These are phyloP conservation scores for Backusella psychrophila DNA, from an alignment of 192 early-diverging fungal species.

Conservation along the genomic window DNA sequence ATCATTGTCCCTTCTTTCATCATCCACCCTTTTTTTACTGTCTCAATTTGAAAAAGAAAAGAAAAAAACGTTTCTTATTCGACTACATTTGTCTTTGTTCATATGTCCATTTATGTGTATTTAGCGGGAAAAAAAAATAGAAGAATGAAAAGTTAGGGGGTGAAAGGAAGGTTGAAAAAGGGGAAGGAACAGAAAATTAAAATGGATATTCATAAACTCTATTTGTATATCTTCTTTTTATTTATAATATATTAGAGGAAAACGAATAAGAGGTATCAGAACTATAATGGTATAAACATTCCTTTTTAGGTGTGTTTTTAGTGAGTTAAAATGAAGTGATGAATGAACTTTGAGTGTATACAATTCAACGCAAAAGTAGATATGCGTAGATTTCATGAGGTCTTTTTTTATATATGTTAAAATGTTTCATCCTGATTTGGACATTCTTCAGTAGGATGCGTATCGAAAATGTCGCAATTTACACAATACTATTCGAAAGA, in stretches of 20 bases:
- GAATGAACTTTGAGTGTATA: background rate
- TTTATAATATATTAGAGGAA: background rate
- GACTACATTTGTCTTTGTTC: background rate
- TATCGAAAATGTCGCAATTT: slow-evolving; percentile 69
- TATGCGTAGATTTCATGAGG: background rate
- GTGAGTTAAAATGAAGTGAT: background rate
- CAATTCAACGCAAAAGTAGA: background rate
- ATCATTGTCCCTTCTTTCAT: background rate
- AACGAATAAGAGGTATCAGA: background rate
- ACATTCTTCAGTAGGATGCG: slow-evolving; percentile 69
- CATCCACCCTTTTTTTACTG: background rate
- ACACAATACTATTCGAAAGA: slow-evolving; percentile 58
- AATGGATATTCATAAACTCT: background rate
- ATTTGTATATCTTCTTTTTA: background rate
- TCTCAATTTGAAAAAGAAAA: background rate
- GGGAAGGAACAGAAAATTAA: background rate
- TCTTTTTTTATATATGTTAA: slow-evolving; percentile 24
- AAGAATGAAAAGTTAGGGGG: background rate
- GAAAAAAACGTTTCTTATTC: background rate
- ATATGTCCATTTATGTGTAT: background rate
- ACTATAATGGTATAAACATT: background rate
- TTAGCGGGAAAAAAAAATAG: background rate
- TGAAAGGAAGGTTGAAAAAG: background rate
- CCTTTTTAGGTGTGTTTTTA: background rate
- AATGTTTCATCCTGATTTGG: slow-evolving; percentile 72